Evolutionary conservation across 805 yeast species (phyloP), one percentile per base, ranked within the genome.

Genomic region (Kazachstania africana): DNA sequence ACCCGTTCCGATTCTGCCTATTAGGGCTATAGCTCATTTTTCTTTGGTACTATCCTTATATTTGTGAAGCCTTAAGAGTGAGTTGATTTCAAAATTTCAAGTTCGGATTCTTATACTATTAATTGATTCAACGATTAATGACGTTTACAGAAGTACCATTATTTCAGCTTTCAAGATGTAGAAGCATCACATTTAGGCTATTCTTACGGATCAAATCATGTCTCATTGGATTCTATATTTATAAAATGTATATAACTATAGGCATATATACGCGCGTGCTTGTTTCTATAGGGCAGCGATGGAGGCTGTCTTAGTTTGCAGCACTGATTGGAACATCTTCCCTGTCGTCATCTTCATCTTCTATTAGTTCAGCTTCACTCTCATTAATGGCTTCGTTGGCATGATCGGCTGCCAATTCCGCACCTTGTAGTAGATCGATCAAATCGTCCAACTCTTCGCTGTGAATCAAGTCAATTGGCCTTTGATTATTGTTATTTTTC

Each of bases 401-500:
- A 24, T 47, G 42, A 24, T 52, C 61, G 29, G 66, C 61, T 2
- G 94, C 93, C 45, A 74, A 75, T 57, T 84, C 94, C 0, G 96
- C 95, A 35, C 83, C 73, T 46, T 84, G 80, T 40, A 88, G 65
- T 20, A 74, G 59, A 44, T 75, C 74, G 26, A 63, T 62, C 38
- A 88, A 63, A 34, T 70, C 67, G 2, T 64, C 70, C 36, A 74
- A 61, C 12, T 75, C 72, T 15, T 64, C 63, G 6, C 69, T 66
- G 17, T 55, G 61, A 12, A 72, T 76, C 37, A 85, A 63, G 42
- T 83, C 84, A 24, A 78, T 65, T 5, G 97, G 94, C 43, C 71
- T 81, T 45, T 77, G 68, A 16, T 82, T 82, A 24, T 65, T 62
- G 23, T 65, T 67, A 48, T 80, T 80, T 40, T 53, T 65, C 12